Percentiles rank a stretch among this genome's conserved stretches.
phyloP scores from a whole-genome alignment of 1,284 basidiomycete species.

The Chiua sp. region DNA sequence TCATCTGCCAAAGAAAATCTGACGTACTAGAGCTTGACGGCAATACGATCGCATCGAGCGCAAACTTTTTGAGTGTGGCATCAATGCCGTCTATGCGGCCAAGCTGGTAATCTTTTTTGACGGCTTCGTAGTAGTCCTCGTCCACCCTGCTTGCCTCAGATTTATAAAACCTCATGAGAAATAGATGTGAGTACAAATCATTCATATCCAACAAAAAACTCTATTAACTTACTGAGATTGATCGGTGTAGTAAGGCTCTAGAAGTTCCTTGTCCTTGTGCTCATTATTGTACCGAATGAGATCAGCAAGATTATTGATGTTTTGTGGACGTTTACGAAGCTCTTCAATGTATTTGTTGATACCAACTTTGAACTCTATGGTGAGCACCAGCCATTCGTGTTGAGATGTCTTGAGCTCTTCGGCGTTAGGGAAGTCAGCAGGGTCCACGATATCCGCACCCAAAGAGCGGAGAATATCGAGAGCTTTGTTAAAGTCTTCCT shows the following conservation, averaged over 20 bases:
- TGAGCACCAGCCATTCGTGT: conserved; percentile 41
- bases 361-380: conserved; percentile 48
- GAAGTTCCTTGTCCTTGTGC: conserved; percentile 46
- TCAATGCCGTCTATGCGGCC: conserved; percentile 52
- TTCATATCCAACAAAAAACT: not conserved
- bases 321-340: conserved; percentile 29
- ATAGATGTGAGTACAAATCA: not conserved
- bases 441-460: conserved; percentile 50
- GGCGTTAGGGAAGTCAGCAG: conserved; percentile 46
- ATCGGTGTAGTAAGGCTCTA: conserved; percentile 43
- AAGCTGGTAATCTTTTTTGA: conserved; percentile 42
- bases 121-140: conserved; percentile 44
- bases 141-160: conserved; percentile 43
- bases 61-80: conserved; percentile 44
- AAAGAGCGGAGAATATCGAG: conserved; percentile 42
- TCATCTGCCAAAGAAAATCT: not conserved
- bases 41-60: conserved; percentile 50
- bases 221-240: conserved; percentile 44
- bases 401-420: conserved; percentile 36
- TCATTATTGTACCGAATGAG: conserved; percentile 49
- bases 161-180: conserved; percentile 39
- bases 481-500: conserved; percentile 41
- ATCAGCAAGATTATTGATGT: conserved; percentile 45
- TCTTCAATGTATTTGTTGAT: conserved; percentile 28
- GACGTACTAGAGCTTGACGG: conserved; percentile 39